Evolutionary conservation across 345 rosid species (phyloP), one percentile per base, ranked within the genome.

Genomic region (Clausena lansium): DNA sequence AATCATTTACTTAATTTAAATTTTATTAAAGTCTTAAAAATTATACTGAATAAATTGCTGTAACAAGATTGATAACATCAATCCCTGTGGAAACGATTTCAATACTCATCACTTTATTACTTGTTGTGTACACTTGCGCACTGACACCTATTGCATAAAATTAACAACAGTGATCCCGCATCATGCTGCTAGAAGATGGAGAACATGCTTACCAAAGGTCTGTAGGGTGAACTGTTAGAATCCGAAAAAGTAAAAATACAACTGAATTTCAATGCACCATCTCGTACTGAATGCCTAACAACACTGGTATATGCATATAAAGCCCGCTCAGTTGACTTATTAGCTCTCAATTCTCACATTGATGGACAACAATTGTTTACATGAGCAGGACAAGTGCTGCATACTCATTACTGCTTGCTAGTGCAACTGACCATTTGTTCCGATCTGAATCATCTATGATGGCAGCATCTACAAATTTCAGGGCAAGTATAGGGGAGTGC

Each of bases 351-450:
- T 79, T 79, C 84, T 52, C 80, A 83, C 62, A 68, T 27, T 27
- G 84, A 77, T 52, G 69, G 67, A n/a, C 55, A 33, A 67, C 65
- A 78, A 35, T 57, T 52, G 20, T 88, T 77, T 70, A 81, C 70
- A 73, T 85, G 84, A 76, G 74, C 67, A 85, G 89, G 78, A 82
- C 70, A 35, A 80, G 94, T 82, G 93, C 89, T 22, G 97, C 93
- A 17, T 95, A 93, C 86, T 87, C 92, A 38, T 72, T 95, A 57
- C 85, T 93, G 79, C 91, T 93, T 77, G 98, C 97, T 4, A 77
- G 89, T 72, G 88, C 84, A 54, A 85, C 88, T 57, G 79, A 89
- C 83, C 86, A 82, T 81, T 85, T 93, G 47, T 81, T 87, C 58
- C 25, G 70, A 9, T 76, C 63, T 45, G 95, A 93, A 77, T 59